Conservation (phyloP, 495 filamentous ascomycete genomes). For the Daldinia grandis region DNA sequence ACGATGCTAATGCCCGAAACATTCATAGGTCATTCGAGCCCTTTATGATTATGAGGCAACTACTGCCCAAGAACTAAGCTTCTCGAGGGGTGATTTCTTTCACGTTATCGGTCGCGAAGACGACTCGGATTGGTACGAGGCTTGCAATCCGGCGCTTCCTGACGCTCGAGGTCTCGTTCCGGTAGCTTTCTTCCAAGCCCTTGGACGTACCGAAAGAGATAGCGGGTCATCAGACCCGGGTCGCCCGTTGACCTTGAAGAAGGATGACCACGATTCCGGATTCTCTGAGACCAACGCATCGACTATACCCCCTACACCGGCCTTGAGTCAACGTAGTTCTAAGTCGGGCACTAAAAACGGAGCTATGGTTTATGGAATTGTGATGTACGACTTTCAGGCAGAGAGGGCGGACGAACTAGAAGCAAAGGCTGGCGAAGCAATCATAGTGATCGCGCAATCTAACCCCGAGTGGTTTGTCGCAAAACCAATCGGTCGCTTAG, state of each 20-base stretch:
- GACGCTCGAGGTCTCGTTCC: slow-evolving; percentile 91
- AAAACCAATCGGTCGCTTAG: slow-evolving; percentile 93
- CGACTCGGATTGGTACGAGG: slow-evolving; percentile 97
- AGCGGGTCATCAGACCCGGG: slow-evolving; percentile 79
- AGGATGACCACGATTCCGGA: slow-evolving; percentile 47
- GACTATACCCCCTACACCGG: slow-evolving; percentile 63
- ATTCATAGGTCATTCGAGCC: slow-evolving; percentile 87
- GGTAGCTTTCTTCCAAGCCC: slow-evolving; percentile 88
- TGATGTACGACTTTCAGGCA: slow-evolving; percentile 96
- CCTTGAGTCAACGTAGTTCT: slow-evolving; percentile 59
- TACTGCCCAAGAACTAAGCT: slow-evolving; percentile 81
- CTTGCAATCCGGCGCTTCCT: slow-evolving; percentile 92
- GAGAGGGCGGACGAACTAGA: slow-evolving; percentile 95
- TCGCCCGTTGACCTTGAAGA: slow-evolving; percentile 60
- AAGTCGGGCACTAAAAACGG: slow-evolving; percentile 71
- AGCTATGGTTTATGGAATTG: slow-evolving; percentile 94
- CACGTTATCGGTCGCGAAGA: slow-evolving; percentile 97
- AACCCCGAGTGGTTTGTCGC: slow-evolving; percentile 99
- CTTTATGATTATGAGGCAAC: slow-evolving; percentile 90
- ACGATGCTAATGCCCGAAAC: slow-evolving; percentile 42
- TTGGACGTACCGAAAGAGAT: slow-evolving; percentile 90
- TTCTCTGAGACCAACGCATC: slow-evolving; percentile 61
- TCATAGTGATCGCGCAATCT: slow-evolving; percentile 99
- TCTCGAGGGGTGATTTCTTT: slow-evolving; percentile 95
- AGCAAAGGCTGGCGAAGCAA: slow-evolving; percentile 92